Conservation (phyloP, 2,329 filamentous ascomycete species). For the Clonostachys byssicola region DNA sequence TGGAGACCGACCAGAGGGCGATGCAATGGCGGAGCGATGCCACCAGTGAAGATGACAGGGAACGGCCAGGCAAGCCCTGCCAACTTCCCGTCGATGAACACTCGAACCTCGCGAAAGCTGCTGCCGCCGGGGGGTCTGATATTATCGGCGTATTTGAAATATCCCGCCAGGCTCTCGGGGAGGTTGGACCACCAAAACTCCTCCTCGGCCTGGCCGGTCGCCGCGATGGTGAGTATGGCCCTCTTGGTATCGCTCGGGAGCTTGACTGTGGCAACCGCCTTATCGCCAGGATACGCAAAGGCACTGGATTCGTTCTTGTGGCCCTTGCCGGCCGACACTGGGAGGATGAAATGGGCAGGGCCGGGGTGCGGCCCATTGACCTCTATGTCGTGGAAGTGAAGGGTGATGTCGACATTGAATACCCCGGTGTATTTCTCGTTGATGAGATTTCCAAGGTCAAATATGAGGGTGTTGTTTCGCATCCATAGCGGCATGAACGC, state of each 20-base stretch:
- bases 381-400: conserved; percentile 57
- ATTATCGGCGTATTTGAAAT: conserved; percentile 47
- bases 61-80: conserved; percentile 80
- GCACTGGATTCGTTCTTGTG: conserved; percentile 52
- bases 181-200: conserved; percentile 88
- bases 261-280: conserved; percentile 51
- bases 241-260: conserved; percentile 64
- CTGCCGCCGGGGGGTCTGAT: conserved; percentile 62
- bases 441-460: conserved; percentile 74
- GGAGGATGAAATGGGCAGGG: conserved; percentile 44
- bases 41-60: conserved; percentile 78
- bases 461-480: conserved; percentile 67
- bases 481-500: conserved; percentile 67
- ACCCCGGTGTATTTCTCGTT: conserved; percentile 65
- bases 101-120: conserved; percentile 74
- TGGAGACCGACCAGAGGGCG: conserved; percentile 75
- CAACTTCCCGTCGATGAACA: conserved; percentile 67
- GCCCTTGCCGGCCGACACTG: conserved; percentile 54
- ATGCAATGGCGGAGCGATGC: conserved; percentile 72
- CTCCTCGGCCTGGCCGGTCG: conserved; percentile 70
- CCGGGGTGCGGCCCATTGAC: background rate
- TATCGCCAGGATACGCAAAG: conserved; percentile 62
- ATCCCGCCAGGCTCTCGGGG: conserved; percentile 52
- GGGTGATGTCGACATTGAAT: conserved; percentile 72
- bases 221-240: conserved; percentile 72